Evolutionary conservation across 805 yeast species (phyloP).

Genomic region (Ogataea pilisensis): DNA sequence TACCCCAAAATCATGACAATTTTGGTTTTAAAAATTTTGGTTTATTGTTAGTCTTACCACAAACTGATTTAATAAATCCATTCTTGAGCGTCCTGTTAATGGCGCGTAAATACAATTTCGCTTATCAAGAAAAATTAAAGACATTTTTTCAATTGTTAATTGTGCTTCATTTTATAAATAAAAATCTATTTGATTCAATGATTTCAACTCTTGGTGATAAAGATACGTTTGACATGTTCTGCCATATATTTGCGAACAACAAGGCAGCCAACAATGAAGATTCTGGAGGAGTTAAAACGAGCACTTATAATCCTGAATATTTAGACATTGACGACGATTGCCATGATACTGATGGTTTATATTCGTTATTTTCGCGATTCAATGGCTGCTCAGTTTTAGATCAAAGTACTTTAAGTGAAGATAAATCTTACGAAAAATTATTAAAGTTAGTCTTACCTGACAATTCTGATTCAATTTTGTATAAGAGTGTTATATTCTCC

Average conservation of each 20-base stretch:
- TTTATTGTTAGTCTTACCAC: constrained; percentile 10
- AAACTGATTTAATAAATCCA: constrained; percentile 9
- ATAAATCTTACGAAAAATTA: constrained; percentile 8
- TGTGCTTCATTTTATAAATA: constrained; percentile 20
- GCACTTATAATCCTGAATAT: too few relatives aligned
- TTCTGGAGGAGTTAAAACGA: too few relatives aligned
- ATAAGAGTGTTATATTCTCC: constrained; percentile 6
- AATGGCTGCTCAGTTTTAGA: constrained; percentile 17
- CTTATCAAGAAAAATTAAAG: constrained; percentile 19
- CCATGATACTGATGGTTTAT: constrained; percentile 8
- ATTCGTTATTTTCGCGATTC: constrained; percentile 18
- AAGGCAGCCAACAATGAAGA: too few relatives aligned
- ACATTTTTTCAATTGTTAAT: constrained; percentile 18
- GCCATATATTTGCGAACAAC: constrained; percentile 6
- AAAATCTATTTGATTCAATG: constrained; percentile 13
- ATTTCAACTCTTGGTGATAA: constrained; percentile 5
- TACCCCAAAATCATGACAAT: constrained; percentile 18
- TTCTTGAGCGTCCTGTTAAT: constrained; percentile 9
- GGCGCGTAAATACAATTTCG: constrained; percentile 15
- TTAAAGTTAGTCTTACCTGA: constrained; percentile 9
- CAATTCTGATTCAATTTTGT: constrained; percentile 3
- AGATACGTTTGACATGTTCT: constrained; percentile 10
- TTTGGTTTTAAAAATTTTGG: constrained; percentile 28
- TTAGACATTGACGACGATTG: background rate
- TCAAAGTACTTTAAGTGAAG: constrained; percentile 19